Conservation (phyloP, 306 rosid genomes). For the Macrotyloma uniflorum region DNA sequence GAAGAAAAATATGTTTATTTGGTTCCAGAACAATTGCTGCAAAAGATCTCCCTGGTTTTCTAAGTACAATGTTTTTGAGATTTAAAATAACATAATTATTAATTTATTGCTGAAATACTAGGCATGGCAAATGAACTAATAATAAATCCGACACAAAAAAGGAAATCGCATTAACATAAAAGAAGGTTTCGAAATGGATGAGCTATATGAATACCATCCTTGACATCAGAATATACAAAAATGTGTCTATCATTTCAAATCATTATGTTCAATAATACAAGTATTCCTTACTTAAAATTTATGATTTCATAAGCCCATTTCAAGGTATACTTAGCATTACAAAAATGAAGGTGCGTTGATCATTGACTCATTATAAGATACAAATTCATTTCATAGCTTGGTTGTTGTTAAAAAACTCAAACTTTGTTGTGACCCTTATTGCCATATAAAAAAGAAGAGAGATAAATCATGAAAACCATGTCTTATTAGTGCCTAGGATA, state of each 20-base stretch:
- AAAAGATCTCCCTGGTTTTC: background rate
- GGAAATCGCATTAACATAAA: background rate
- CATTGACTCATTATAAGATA: background rate
- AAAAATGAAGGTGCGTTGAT: slow-evolving; percentile 14
- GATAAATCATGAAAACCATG: slow-evolving; percentile 3
- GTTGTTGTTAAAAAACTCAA: background rate
- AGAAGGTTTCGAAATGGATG: background rate
- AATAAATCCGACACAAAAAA: background rate
- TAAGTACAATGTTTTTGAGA: slow-evolving; percentile 1
- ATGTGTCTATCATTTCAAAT: slow-evolving; percentile 1
- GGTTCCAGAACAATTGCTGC: background rate
- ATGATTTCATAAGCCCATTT: slow-evolving; percentile 13
- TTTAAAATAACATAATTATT: background rate
- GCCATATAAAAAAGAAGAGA: slow-evolving; percentile 5
- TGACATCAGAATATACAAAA: background rate
- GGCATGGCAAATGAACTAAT: background rate
- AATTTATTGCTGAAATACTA: slow-evolving; percentile 11
- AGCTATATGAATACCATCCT: slow-evolving; percentile 16
- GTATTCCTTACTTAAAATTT: background rate
- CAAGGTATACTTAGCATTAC: slow-evolving; percentile 8
- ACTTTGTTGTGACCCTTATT: background rate
- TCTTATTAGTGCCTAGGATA: background rate
- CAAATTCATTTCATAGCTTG: slow-evolving; percentile 32
- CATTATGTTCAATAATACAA: slow-evolving; percentile 21
- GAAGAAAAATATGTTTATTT: background rate